These are phyloP conservation scores for Penicillium riverlandense DNA, from an alignment of 495 filamentous ascomycete species.

Conservation along the genomic window DNA sequence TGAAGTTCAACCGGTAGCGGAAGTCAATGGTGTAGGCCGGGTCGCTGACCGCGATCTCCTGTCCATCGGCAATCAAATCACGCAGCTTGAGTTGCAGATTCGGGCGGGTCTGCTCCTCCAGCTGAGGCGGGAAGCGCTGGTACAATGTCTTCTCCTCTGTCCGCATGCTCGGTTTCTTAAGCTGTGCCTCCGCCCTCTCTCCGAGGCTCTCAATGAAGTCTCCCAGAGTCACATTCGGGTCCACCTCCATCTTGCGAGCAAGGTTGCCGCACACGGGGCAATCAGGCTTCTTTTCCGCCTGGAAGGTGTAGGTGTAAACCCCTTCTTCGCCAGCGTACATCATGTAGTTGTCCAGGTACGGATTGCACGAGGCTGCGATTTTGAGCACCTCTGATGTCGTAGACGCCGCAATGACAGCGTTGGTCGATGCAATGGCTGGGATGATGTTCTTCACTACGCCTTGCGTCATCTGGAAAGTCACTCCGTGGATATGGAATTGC, in stretches of 20 bases:
- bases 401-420: conserved; percentile 89
- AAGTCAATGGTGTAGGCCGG: conserved; percentile 71
- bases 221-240: conserved; percentile 65
- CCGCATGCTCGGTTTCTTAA: conserved; percentile 85
- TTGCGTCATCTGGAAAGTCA: conserved; percentile 95
- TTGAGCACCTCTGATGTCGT: conserved; percentile 98
- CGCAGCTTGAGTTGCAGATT: conserved; percentile 73
- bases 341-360: conserved; percentile 92
- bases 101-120: conserved; percentile 72
- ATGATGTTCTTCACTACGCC: conserved; percentile 99
- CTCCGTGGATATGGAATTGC: conserved; percentile 86
- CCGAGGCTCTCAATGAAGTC: conserved; percentile 84
- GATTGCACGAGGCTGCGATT: conserved; percentile 74
- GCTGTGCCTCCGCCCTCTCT: conserved; percentile 72
- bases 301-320: conserved; percentile 95
- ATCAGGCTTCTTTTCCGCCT: conserved; percentile 83
- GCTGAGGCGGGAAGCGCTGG: conserved; percentile 71
- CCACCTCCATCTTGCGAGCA: conserved; percentile 62
- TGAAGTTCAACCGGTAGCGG: conserved; percentile 53
- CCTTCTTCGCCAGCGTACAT: conserved; percentile 96
- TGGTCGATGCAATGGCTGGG: conserved; percentile 95
- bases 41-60: conserved; percentile 77
- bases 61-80: conserved; percentile 57
- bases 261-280: conserved; percentile 90
- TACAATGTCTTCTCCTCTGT: conserved; percentile 80